Evolutionary conservation across 768 basidiomycete species (phyloP).

Genomic region (Collybiopsis luxurians): DNA sequence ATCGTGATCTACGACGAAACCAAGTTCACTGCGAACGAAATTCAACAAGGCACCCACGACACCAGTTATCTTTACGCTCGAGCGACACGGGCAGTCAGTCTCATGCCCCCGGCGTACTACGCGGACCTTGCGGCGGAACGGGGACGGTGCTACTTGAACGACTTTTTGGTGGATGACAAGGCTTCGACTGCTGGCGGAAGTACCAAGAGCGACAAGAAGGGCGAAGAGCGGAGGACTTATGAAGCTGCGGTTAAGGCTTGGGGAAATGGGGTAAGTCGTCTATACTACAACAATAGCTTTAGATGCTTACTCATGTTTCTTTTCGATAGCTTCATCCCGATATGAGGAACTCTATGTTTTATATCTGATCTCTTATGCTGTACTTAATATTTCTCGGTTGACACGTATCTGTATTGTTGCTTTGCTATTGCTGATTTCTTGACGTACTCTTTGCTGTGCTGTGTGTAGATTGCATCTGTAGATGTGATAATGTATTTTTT

Average conservation of each 20-base stretch:
- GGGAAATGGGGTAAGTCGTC: slow-evolving; percentile 48
- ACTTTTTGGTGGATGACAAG: slow-evolving; percentile 60
- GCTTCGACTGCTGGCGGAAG: slow-evolving; percentile 21
- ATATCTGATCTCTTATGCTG: slow-evolving; percentile 43
- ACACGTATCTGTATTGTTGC: background rate
- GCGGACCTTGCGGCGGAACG: slow-evolving; percentile 83
- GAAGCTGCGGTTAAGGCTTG: slow-evolving; percentile 45
- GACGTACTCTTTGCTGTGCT: too few relatives aligned
- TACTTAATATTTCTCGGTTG: background rate
- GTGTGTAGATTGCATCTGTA: too few relatives aligned
- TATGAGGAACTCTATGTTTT: slow-evolving; percentile 70
- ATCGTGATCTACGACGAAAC: slow-evolving; percentile 80
- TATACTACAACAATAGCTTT: background rate
- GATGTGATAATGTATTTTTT: too few relatives aligned
- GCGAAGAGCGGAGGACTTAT: slow-evolving; percentile 28
- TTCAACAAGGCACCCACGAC: slow-evolving; percentile 72
- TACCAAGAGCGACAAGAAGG: slow-evolving; percentile 24
- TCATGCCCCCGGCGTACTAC: slow-evolving; percentile 79
- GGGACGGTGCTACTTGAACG: slow-evolving; percentile 72
- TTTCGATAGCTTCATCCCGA: slow-evolving; percentile 45
- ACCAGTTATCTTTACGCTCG: slow-evolving; percentile 75
- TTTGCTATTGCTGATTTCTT: background rate
- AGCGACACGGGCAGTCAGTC: slow-evolving; percentile 80
- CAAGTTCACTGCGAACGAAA: slow-evolving; percentile 59
- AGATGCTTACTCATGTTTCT: slow-evolving; percentile 4